Evolutionary conservation across 495 filamentous ascomycete species (phyloP).

Genomic region (Penicillium herquei): DNA sequence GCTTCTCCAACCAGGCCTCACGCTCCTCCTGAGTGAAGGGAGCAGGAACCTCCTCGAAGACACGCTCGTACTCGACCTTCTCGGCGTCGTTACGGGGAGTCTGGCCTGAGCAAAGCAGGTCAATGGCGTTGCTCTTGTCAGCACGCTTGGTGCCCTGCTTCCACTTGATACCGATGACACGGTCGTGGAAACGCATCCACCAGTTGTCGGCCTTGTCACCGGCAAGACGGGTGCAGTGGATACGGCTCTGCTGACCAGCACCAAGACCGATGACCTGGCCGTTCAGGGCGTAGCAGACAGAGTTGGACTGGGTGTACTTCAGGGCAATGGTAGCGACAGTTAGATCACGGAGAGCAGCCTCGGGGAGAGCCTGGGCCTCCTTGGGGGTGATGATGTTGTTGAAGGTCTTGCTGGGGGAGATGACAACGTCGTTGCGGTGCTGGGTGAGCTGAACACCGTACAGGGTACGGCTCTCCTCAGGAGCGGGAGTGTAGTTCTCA

Average conservation of each 20-base stretch:
- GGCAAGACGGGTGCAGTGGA: slow-evolving; percentile 97
- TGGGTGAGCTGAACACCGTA: slow-evolving; percentile 86
- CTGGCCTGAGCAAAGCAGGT: slow-evolving; percentile 85
- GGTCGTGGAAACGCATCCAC: slow-evolving; percentile 97
- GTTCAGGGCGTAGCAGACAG: slow-evolving; percentile 94
- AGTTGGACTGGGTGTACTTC: slow-evolving; percentile 98
- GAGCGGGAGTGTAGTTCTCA: slow-evolving; percentile 71
- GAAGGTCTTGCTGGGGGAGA: slow-evolving; percentile 81
- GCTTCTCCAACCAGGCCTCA: slow-evolving; percentile 74
- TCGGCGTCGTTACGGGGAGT: slow-evolving; percentile 77
- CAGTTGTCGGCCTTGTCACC: slow-evolving; percentile 99
- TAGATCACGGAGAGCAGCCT: slow-evolving; percentile 81
- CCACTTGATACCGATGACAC: slow-evolving; percentile 84
- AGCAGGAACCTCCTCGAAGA: slow-evolving; percentile 88
- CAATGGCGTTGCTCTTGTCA: slow-evolving; percentile 97
- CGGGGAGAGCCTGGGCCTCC: slow-evolving; percentile 66
- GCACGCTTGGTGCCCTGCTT: slow-evolving; percentile 95
- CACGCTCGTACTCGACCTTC: slow-evolving; percentile 77
- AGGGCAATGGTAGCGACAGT: slow-evolving; percentile 94
- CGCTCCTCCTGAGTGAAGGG: slow-evolving; percentile 83
- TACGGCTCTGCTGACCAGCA: slow-evolving; percentile 94
- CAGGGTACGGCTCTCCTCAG: slow-evolving; percentile 77
- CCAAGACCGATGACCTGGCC: slow-evolving; percentile 93
- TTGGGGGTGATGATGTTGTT: slow-evolving; percentile 80
- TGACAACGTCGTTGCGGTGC: slow-evolving; percentile 85